Evolutionary conservation across 257 asterid species (phyloP).

Genomic region (Thymus quinquecostatus): DNA sequence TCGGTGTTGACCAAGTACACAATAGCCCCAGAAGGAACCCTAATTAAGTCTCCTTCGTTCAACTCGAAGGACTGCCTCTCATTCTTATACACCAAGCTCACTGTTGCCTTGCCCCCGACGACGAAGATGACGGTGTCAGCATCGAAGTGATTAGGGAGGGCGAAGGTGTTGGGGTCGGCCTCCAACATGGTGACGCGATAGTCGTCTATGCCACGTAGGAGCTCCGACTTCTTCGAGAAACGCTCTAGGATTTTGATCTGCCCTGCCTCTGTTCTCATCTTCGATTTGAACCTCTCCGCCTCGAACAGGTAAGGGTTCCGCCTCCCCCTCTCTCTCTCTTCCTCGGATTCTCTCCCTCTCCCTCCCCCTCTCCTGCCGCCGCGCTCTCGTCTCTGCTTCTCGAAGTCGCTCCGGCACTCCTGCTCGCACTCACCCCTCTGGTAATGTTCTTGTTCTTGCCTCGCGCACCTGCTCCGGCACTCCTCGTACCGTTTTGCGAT

Average conservation of each 20-base stretch:
- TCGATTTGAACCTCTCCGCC: constrained; percentile 33
- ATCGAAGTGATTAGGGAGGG: constrained; percentile 53
- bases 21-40: constrained; percentile 47
- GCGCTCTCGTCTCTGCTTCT: constrained; percentile 22
- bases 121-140: constrained; percentile 40
- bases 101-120: constrained; percentile 33
- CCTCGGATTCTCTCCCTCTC: constrained; percentile 8
- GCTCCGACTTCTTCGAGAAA: constrained; percentile 41
- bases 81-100: constrained; percentile 30
- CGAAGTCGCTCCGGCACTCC: no score
- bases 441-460: constrained; percentile 3
- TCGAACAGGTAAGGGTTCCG: constrained; percentile 45
- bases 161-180: constrained; percentile 45
- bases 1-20: constrained; percentile 38
- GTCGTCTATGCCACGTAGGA: constrained; percentile 46
- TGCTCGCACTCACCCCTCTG: neutral
- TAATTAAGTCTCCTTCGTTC: constrained; percentile 42
- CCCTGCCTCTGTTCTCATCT: constrained; percentile 37
- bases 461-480: constrained; percentile 36
- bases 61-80: constrained; percentile 37
- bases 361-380: constrained; percentile 24
- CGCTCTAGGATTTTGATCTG: constrained; percentile 41
- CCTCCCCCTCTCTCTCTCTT: neutral
- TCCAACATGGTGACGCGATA: constrained; percentile 42
- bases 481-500: constrained; percentile 14